These are phyloP conservation scores for Cyberlindnera mississippiensis DNA, from an alignment of 805 yeast genomes.

Conservation along the genomic window DNA sequence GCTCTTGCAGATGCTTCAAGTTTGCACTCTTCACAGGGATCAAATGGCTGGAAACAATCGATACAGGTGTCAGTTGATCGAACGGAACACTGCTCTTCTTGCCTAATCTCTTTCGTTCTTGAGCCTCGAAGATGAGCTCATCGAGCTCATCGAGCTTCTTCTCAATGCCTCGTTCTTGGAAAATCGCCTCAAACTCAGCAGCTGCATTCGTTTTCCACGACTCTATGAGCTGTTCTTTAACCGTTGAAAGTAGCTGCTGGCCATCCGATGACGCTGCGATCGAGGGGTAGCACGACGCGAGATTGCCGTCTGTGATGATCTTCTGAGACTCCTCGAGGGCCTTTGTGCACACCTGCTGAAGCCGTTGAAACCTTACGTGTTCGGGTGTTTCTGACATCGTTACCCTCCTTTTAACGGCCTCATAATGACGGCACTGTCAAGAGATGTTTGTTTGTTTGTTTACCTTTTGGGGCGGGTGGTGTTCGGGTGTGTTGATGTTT, in stretches of 20 bases:
- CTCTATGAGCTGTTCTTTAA: constrained; percentile 42
- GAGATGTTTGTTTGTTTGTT: neutral
- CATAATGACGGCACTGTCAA: neutral
- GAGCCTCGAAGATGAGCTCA: constrained; percentile 39
- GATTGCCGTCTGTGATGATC: constrained; percentile 43
- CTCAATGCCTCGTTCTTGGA: constrained; percentile 41
- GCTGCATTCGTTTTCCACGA: constrained; percentile 42
- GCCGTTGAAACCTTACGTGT: constrained; percentile 38
- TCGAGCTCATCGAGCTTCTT: constrained; percentile 41
- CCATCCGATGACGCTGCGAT: constrained; percentile 41
- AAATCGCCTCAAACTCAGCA: constrained; percentile 48
- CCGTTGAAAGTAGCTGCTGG: constrained; percentile 37
- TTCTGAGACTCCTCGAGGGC: constrained; percentile 52
- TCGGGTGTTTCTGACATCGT: neutral
- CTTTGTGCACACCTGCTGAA: constrained; percentile 43
- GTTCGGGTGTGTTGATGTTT: too few species aligned
- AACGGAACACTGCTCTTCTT: constrained; percentile 11
- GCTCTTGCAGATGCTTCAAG: constrained; percentile 13
- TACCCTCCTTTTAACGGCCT: too few species aligned
- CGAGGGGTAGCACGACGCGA: constrained; percentile 49
- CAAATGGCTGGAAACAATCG: constrained; percentile 22
- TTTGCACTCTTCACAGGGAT: constrained; percentile 24
- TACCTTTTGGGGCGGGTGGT: too few species aligned
- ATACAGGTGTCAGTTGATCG: constrained; percentile 20
- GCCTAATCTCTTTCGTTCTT: constrained; percentile 7